Evolutionary conservation across 345 rosid genomes (phyloP).

Genomic region (Fremontodendron californicum): DNA sequence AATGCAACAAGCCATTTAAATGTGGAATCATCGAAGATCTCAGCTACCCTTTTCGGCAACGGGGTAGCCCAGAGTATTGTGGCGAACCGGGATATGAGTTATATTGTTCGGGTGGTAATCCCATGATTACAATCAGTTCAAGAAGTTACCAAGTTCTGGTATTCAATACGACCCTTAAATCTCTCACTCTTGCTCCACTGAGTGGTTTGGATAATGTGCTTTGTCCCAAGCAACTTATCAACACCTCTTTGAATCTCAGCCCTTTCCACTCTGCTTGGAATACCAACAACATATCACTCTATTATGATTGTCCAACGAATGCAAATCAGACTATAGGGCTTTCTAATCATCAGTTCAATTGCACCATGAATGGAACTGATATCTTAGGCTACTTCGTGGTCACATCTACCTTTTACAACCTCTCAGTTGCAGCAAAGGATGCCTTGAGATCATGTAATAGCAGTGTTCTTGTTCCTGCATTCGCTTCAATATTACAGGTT

Average conservation of each 20-base stretch:
- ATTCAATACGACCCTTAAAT: neutral
- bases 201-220: neutral
- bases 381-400: neutral
- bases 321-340: neutral
- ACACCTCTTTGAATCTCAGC: conserved; percentile 4
- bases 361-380: conserved; percentile 4
- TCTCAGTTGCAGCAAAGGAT: neutral
- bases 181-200: neutral
- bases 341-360: conserved; percentile 1
- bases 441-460: neutral
- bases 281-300: neutral
- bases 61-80: neutral
- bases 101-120: neutral
- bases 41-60: neutral
- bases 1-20: neutral
- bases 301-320: neutral
- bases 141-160: neutral
- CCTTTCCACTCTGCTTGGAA: neutral
- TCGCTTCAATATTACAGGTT: conserved; percentile 6
- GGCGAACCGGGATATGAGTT: neutral
- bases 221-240: neutral
- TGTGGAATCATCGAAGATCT: neutral
- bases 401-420: neutral
- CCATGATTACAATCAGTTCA: conserved; percentile 1
- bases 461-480: conserved; percentile 1